These are phyloP conservation scores for Aspergillus ochraceoroseus DNA, from an alignment of 2,329 filamentous ascomycete species.

Conservation along the genomic window DNA sequence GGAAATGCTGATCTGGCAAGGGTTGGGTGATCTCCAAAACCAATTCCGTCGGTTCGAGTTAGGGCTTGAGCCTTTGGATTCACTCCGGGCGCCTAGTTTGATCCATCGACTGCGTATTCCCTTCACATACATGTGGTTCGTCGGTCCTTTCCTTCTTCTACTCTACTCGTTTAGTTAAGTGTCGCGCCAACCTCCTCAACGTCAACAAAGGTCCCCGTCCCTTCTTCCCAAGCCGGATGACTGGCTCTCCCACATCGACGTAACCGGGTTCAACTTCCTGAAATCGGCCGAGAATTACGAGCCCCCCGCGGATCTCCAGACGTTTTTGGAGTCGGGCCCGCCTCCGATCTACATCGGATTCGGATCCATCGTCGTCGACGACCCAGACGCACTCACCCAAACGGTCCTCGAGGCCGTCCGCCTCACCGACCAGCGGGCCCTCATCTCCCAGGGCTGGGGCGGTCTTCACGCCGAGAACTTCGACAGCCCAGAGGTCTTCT, in stretches of 20 bases:
- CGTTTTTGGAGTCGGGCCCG: constrained; percentile 46
- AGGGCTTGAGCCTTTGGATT: constrained; percentile 67
- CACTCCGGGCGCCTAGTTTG: constrained; percentile 76
- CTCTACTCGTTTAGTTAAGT: too few species aligned
- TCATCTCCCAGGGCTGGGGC: constrained; percentile 54
- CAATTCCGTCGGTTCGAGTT: constrained; percentile 49
- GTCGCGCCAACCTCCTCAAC: too few species aligned
- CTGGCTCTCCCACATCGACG: constrained; percentile 66
- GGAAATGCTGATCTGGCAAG: constrained; percentile 87
- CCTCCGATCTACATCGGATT: constrained; percentile 55
- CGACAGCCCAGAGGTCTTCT: constrained; percentile 41
- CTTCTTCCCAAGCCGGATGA: constrained; percentile 70
- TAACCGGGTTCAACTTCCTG: constrained; percentile 71
- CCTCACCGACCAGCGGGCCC: constrained; percentile 47
- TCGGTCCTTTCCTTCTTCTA: constrained; percentile 6
- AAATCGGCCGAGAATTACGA: constrained; percentile 24
- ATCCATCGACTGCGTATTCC: constrained; percentile 69
- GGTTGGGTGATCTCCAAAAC: constrained; percentile 72
- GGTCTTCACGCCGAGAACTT: constrained; percentile 36
- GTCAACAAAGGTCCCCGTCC: constrained; percentile 54
- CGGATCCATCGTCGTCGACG: constrained; percentile 53
- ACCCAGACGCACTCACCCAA: constrained; percentile 43
- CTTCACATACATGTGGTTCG: constrained; percentile 77
- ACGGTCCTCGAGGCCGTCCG: constrained; percentile 47
- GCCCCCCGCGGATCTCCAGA: constrained; percentile 38